Conservation (phyloP, 2,329 filamentous ascomycete species). For the Paecilomyces sp. region DNA sequence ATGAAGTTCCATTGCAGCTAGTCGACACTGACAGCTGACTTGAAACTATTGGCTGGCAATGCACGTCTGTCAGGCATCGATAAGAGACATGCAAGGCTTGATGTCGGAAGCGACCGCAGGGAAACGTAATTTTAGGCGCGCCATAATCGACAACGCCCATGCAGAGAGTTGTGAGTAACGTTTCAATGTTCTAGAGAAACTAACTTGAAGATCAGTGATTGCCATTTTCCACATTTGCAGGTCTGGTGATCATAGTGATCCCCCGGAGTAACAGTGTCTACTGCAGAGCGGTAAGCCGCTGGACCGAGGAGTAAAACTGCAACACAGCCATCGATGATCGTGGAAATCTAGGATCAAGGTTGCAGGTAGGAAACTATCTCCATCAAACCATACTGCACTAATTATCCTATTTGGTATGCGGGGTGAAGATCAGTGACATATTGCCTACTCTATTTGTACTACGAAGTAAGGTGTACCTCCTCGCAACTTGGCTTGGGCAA, state of each 20-base stretch:
- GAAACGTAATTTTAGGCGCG: background rate
- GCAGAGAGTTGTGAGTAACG: background rate
- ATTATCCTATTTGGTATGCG: background rate
- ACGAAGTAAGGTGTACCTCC: background rate
- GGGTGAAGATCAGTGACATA: background rate
- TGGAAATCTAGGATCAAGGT: background rate
- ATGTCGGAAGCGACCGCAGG: no score
- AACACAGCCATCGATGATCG: background rate
- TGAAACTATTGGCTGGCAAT: background rate
- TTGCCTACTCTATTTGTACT: background rate
- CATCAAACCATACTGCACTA: background rate
- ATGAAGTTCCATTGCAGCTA: background rate
- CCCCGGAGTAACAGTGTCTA: background rate
- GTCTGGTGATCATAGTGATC: background rate
- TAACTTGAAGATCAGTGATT: background rate
- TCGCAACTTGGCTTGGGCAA: background rate
- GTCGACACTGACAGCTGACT: background rate
- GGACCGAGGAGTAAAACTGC: background rate
- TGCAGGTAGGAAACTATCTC: background rate
- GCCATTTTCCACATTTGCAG: background rate
- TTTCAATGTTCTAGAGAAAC: background rate
- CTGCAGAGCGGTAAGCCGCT: background rate
- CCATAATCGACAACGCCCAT: background rate
- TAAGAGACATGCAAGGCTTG: background rate
- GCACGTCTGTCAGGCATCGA: background rate